These are phyloP conservation scores for Cyclotella cryptica DNA, from an alignment of 108 stramenopile genomes.

Conservation along the genomic window DNA sequence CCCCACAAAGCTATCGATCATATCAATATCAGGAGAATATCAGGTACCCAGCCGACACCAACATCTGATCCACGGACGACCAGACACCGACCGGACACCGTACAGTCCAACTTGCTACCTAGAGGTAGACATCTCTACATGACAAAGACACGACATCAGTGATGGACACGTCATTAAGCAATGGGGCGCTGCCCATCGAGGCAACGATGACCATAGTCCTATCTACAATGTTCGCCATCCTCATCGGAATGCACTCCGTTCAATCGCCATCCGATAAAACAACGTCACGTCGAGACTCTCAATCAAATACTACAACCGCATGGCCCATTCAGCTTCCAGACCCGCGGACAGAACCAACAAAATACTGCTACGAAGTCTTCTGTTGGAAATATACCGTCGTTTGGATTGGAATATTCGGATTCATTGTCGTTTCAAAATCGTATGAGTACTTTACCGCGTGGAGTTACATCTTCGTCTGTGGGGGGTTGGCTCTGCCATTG, in stretches of 20 bases:
- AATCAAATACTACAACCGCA: background rate
- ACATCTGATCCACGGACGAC: no score
- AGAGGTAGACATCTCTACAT: background rate
- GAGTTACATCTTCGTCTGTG: conserved; percentile 77
- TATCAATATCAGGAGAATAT: no score
- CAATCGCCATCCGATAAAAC: conserved; percentile 48
- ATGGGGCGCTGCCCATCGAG: conserved; percentile 45
- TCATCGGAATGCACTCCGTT: conserved; percentile 64
- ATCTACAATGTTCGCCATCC: conserved; percentile 71
- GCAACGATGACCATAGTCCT: conserved; percentile 72
- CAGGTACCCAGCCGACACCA: no score
- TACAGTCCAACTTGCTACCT: background rate
- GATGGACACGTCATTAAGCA: background rate
- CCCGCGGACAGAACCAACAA: conserved; percentile 69
- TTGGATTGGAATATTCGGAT: conserved; percentile 84
- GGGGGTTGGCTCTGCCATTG: conserved; percentile 80
- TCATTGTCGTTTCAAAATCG: conserved; percentile 77
- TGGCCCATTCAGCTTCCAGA: conserved; percentile 50
- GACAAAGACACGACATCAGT: background rate
- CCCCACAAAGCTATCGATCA: no score
- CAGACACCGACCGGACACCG: no score
- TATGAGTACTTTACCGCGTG: conserved; percentile 87
- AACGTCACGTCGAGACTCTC: background rate
- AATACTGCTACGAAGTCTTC: conserved; percentile 84
- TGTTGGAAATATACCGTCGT: conserved; percentile 76